Evolutionary conservation across 495 filamentous ascomycete genomes (phyloP).

Genomic region (Penicillium verhagenii): DNA sequence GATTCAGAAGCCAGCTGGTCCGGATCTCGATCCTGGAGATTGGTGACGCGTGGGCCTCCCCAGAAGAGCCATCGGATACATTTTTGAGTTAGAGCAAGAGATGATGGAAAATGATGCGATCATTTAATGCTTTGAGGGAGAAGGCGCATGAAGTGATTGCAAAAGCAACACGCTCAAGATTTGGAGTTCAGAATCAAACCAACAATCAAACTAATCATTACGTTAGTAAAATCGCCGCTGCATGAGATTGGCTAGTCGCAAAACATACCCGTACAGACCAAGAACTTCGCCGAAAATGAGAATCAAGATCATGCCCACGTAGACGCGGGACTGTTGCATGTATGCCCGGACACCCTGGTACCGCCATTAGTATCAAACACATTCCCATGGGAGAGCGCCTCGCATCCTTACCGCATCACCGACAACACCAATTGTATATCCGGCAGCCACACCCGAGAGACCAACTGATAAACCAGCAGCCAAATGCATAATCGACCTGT

Average conservation of each 20-base stretch:
- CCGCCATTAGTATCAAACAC: slow-evolving; percentile 23
- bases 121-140: slow-evolving; percentile 2
- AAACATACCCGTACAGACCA: slow-evolving; percentile 87
- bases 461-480: slow-evolving; percentile 90
- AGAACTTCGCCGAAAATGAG: slow-evolving; percentile 98
- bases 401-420: slow-evolving; percentile 69
- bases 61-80: neutral
- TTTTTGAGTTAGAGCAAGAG: slow-evolving; percentile 2
- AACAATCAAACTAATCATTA: slow-evolving; percentile 51
- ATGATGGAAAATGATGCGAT: neutral
- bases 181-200: slow-evolving; percentile 57
- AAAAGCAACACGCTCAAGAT: slow-evolving; percentile 20
- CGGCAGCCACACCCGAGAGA: slow-evolving; percentile 88
- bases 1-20: slow-evolving; percentile 16
- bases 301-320: slow-evolving; percentile 98
- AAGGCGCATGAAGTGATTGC: neutral
- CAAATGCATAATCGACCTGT: slow-evolving; percentile 87
- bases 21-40: slow-evolving; percentile 14
- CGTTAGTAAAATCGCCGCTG: slow-evolving; percentile 22
- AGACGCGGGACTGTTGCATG: slow-evolving; percentile 93
- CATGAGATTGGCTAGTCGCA: neutral
- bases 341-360: slow-evolving; percentile 80
- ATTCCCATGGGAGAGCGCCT: neutral
- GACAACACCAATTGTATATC: slow-evolving; percentile 94
- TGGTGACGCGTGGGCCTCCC: neutral